Evolutionary conservation across 495 filamentous ascomycete species (phyloP), one percentile per base, ranked within the genome.

Genomic region (Lophium mytilinum): DNA sequence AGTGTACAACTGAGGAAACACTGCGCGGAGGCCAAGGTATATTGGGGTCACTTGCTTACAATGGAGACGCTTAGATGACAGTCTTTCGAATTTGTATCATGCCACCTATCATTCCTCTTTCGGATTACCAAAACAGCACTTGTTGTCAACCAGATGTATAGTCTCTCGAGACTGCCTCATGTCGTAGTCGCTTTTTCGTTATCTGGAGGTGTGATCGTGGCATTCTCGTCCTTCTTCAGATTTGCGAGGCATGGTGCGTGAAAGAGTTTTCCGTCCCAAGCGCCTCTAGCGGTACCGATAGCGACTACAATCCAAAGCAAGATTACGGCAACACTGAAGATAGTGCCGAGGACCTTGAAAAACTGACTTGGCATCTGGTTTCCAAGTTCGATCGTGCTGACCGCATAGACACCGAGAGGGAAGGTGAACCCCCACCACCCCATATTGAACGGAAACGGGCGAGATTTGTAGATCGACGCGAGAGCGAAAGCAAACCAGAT

Each of bases 401-500:
- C 50, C 15, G 67, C 58, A 46, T 62, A 72, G 14, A 72, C 70
- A 10, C 69, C 70, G 4, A 72, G 58, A 6, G 70, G 70, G 41
- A 72, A 72, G 7, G 68, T 71, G 49, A 71, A 72, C 4, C 67
- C 68, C 69, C 70, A 72, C 67, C 68, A 71, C 0, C 70, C 69
- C 65, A 71, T 71, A 54, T 71, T 72, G 52, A 72, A 72, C 0
- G 68, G 67, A 42, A 72, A 66, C 4, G 60, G 55, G 10, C 56
- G 43, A 11, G 56, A 55, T 35, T 65, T 64, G 37, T 66, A 65
- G 50, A 71, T 71, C 10, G 68, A 52, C 0, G 74, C 69, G 33
- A 75, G 64, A 6, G 82, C 84, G 53, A 85, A 80, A 52, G 79
- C 77, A 1, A 85, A 70, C 83, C 83, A 86, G 0, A 83, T 73